Base-by-base conservation (phyloP, 108 stramenopile genomes). In the Nitzschia sp. region DNA sequence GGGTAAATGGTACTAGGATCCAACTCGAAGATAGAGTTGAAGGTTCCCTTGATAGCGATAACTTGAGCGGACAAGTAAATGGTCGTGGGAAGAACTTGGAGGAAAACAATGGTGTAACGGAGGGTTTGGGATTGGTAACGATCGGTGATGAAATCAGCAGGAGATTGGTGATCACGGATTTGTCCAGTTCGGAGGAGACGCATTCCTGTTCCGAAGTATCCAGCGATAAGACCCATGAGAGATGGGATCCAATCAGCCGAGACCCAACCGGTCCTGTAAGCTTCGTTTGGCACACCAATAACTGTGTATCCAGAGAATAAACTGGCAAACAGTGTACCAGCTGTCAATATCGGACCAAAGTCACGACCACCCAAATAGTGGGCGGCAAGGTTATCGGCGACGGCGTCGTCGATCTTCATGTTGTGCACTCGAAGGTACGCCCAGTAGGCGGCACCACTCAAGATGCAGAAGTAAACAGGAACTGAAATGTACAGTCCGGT, bases 91-190 rank as follows among this genome's bases (percentile, higher is more conserved):
- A 76, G 8, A 15, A 79, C 57, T 48, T 74, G 72, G 10, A 79
- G 21, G 41, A 57, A 53, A 2, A 74, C 38, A 14, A 79, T 57
- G 20, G 69, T 59, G 46, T 69, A 73, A 25, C 73, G 22, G 44
- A 69, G 51, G 6, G 38, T 19, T 38, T 79, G 78, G 9, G 51
- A 62, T 41, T 65, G 72, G 60, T 53, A 79, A 6, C 78, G 51
- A 65, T 79, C 78, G 24, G 78, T 74, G 50, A 74, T 65, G 25
- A 79, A 74, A 48, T 79, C 78, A 41, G 61, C 65, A 3, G 78
- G 63, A 12, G 51, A 43, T 17, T 56, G 55, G 56, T 79, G 78
- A 37, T 79, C 73, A 10, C 78, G 60, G 3, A 74, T 29, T 10
- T 50, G 22, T 19, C 42, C 34, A 9, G 61, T 42, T 20, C 67